Evolutionary conservation across 1,139 yeast genomes (phyloP), one percentile per base, ranked within the genome.

Genomic region (Schwanniomyces etchellsii): DNA sequence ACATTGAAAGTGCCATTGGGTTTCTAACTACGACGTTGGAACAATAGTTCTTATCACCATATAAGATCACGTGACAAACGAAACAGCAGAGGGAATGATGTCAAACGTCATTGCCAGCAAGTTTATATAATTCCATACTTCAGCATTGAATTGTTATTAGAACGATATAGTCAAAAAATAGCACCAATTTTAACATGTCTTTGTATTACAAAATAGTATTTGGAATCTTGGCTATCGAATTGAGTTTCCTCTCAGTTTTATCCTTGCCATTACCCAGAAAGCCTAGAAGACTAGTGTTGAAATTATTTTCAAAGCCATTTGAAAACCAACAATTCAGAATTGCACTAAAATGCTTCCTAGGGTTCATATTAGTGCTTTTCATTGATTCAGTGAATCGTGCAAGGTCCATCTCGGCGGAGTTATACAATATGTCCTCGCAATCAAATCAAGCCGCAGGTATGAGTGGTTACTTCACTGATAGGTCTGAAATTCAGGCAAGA

Each of bases 301-400:
- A 66, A 24, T 64, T 80, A 2, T 64, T 84, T 17, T 66, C 85
- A 27, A 74, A 74, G 16, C 93, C 94, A 11, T 81, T 85, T 55
- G 64, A 77, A 36, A 72, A 79, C 34, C 78, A 78, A 43, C 77
- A 81, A 43, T 74, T 89, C 38, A 83, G 81, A 45, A 74, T 86
- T 41, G 81, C 86, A 6, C 66, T 86, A 43, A 83, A 84, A 52
- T 88, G 95, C 57, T 68, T 89, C 3, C 69, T 91, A 43, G 89
- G 82, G 7, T 91, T 89, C 62, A 84, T 93, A 15, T 64, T 84
- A 34, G 77, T 91, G 27, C 69, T 93, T 43, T 93, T 93, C 52
- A 57, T 85, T 34, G 99, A 93, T 56, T 80, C 96, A 2, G 82
- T 88, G 40, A 88, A 86, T 60, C 74, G 95, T 38, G 93, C 86